Conservation (phyloP, 306 rosid genomes). For the Castanea mollissima region DNA sequence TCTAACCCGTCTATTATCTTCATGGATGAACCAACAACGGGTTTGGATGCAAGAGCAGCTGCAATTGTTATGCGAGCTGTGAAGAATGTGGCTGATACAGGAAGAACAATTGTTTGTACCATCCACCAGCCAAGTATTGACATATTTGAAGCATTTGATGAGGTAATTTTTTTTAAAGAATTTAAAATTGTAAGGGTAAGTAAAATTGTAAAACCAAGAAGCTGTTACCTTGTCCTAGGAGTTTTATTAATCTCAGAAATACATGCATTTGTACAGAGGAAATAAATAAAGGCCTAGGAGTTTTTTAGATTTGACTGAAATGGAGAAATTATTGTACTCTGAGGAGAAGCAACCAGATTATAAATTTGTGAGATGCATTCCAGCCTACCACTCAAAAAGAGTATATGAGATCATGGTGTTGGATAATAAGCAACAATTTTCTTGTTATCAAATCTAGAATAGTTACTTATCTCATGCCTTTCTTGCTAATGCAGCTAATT, state of each 20-base stretch:
- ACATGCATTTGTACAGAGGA: background rate
- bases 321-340: background rate
- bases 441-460: background rate
- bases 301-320: background rate
- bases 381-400: background rate
- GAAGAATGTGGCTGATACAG: conserved; percentile 55
- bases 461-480: background rate
- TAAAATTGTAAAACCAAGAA: background rate
- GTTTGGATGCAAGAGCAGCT: conserved; percentile 62
- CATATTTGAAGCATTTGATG: conserved; percentile 55
- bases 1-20: conserved; percentile 65
- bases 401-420: background rate
- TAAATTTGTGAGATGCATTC: background rate
- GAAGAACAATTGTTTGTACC: conserved; percentile 59
- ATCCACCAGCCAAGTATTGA: conserved; percentile 67
- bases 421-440: background rate
- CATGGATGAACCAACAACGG: conserved; percentile 70
- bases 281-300: background rate
- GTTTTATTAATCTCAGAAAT: background rate
- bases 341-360: background rate
- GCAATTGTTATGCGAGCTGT: conserved; percentile 64
- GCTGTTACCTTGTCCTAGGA: background rate
- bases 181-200: background rate
- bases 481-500: conserved; percentile 31
- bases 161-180: background rate